Percentiles rank a stretch among this genome's conserved stretches.
These are phyloP conservation scores for Neurospora tetraspora DNA, from an alignment of 495 filamentous ascomycete species.

Conservation along the genomic window DNA sequence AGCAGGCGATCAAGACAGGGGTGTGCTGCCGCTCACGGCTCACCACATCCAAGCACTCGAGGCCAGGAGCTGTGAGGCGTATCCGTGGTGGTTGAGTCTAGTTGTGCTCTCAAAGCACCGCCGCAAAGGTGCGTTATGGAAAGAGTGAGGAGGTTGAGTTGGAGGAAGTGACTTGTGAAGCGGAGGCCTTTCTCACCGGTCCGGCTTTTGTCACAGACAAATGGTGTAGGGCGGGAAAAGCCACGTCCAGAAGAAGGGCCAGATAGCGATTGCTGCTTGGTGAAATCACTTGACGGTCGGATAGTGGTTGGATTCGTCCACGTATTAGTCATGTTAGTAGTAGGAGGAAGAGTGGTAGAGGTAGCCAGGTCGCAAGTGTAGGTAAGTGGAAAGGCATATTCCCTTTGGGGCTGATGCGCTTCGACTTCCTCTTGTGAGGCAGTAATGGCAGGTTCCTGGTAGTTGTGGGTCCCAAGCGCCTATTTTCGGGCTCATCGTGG, in stretches of 20 bases:
- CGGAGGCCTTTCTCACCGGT: not conserved
- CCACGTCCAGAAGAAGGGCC: not conserved
- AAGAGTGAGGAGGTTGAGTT: not conserved
- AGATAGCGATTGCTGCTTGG: not conserved
- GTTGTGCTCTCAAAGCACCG: not conserved
- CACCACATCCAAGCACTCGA: not conserved
- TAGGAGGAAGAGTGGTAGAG: not conserved
- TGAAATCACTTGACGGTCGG: not conserved
- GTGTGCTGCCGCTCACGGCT: not conserved
- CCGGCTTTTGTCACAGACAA: not conserved
- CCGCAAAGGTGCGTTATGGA: not conserved
- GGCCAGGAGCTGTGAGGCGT: not conserved
- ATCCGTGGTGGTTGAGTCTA: not conserved
- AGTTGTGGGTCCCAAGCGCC: not conserved
- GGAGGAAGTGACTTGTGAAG: not conserved
- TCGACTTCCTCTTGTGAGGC: not conserved
- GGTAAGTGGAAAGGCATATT: not conserved
- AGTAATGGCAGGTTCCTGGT: not conserved
- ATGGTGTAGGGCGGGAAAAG: not conserved
- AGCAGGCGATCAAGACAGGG: not conserved
- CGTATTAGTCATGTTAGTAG: not conserved
- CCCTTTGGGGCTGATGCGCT: not conserved
- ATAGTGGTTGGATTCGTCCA: not conserved
- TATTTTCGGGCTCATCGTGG: not conserved
- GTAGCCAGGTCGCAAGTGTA: not conserved